Evolutionary conservation across 306 rosid species (phyloP), one percentile per base, ranked within the genome.

Genomic region (Ziziphus jujuba): DNA sequence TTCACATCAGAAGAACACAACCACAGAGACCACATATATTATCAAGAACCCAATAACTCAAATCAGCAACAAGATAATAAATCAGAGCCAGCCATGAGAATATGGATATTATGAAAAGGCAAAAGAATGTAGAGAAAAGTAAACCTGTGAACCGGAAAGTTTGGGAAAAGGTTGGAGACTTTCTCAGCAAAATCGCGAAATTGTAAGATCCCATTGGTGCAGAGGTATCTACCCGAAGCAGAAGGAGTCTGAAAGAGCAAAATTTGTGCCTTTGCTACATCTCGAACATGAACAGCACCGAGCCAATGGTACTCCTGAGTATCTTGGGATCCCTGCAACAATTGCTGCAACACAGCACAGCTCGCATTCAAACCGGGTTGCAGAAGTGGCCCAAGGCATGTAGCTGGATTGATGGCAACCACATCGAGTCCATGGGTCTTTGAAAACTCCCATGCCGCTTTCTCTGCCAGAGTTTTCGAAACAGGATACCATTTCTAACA

Each of bases 301-400:
- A 92, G 66, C 98, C 98, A 92, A 56, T 92, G 81, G 75, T 75
- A 71, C 77, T 89, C 98, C 56, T 92, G 98, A 17, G 84, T 82
- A 19, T 89, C 91, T 53, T 35, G n/a, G 5, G 86, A 84, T 16
- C 98, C 98, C 70, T 53, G 80, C 65, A 92, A 81, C 82, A 92
- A 55, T 62, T 79, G 59, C 75, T 71, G 80, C 77, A 89, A 48
- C 21, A 89, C 98, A 4, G 85, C 96, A 40, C 88, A 80, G 55
- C 98, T 89, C 0, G 96, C 96, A 53, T 92, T 92, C 83, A 92
- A 55, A 45, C 56, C 51, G 31, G 84, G 71, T 77, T 92, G 98
- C 60, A 87, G 56, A 56, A 92, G 70, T 34, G 82, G 72, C 2
- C 98, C 98, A 31, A 89, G 77, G 50, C 91, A 87, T 4, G 95